Base-by-base conservation (phyloP, 2,329 filamentous ascomycete genomes). In the Colletotrichum ledebouriae region DNA sequence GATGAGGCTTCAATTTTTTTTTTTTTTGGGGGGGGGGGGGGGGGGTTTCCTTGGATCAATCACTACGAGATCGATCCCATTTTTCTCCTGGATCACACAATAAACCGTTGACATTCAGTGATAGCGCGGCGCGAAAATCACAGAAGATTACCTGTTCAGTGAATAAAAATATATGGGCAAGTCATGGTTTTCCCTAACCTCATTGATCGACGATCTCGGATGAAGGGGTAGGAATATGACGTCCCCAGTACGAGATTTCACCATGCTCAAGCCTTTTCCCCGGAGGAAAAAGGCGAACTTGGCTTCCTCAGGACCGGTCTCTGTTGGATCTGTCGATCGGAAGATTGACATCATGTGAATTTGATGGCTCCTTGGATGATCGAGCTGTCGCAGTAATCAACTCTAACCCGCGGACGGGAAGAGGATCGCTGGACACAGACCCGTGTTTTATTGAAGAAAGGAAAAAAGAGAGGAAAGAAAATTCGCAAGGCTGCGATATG, bases 261-360 rank as follows among this genome's bases (percentile, higher is more conserved):
- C 87, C 85, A 87, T 88, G 87, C 87, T 93, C 90, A 90, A 60
- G 83, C 85, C 86, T 85, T 81, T 83, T 74, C 37, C 37, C 37
- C 29, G 29, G 12, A 15, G 13, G 37, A 6, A 12, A 15, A 83
- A 79, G 81, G 87, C 90, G 90, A 92, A 85, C 88, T 87, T 86
- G 87, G 88, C 86, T 85, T 82, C 83, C 81, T 81, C 80, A 83
- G 82, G 80, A 63, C 84, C 82, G 81, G 83, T 96, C 87, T 76
- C 80, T 97, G 91, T 97, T 80, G 93, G 91, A 96, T 90, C 92
- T 96, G 94, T 97, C 93, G 92, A 94, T 93, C 89, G 91, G 92
- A 94, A 85, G 82, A 93, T 92, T 90, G 87, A 92, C 91, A 94
- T 89, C 92, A 94, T 90, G 73, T 81, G 76, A 78, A 81, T 79